Conservation (phyloP, 2,329 filamentous ascomycete species). For the Trichophyton benhamiae region DNA sequence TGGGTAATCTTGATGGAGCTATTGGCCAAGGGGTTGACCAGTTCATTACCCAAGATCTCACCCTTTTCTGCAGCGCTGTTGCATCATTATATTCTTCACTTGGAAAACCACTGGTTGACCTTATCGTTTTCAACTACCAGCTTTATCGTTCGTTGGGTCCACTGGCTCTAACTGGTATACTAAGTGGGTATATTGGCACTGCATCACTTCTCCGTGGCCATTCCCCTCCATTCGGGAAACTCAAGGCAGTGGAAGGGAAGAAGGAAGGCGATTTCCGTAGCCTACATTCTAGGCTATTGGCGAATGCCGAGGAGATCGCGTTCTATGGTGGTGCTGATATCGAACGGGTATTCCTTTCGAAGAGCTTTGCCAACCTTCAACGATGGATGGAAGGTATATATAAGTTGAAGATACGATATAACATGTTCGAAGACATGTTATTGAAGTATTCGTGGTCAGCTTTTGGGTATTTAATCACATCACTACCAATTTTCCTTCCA, state of each 20-base stretch:
- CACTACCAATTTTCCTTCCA: constrained; percentile 84
- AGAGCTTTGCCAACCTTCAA: constrained; percentile 83
- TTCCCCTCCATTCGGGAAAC: constrained; percentile 89
- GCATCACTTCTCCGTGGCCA: constrained; percentile 77
- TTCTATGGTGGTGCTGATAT: constrained; percentile 95
- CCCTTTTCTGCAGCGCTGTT: constrained; percentile 84
- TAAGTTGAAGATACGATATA: constrained; percentile 93
- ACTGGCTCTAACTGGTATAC: constrained; percentile 68
- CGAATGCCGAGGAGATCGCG: constrained; percentile 93
- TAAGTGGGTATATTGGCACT: constrained; percentile 89
- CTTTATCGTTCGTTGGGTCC: constrained; percentile 84
- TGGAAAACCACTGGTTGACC: constrained; percentile 94
- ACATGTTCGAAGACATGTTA: constrained; percentile 96
- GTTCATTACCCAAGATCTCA: constrained; percentile 94
- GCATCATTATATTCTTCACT: constrained; percentile 89
- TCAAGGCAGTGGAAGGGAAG: constrained; percentile 90
- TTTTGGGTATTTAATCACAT: constrained; percentile 87
- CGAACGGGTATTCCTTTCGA: constrained; percentile 84
- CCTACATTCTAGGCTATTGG: constrained; percentile 80
- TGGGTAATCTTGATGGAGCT: constrained; percentile 83
- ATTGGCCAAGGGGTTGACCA: constrained; percentile 88
- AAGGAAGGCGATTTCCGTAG: constrained; percentile 92
- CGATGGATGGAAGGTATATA: constrained; percentile 98
- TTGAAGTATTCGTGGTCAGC: constrained; percentile 98
- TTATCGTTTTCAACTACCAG: constrained; percentile 97